Conservation (phyloP, 176 grass and related monocot species). For the Cymbopogon citratus region DNA sequence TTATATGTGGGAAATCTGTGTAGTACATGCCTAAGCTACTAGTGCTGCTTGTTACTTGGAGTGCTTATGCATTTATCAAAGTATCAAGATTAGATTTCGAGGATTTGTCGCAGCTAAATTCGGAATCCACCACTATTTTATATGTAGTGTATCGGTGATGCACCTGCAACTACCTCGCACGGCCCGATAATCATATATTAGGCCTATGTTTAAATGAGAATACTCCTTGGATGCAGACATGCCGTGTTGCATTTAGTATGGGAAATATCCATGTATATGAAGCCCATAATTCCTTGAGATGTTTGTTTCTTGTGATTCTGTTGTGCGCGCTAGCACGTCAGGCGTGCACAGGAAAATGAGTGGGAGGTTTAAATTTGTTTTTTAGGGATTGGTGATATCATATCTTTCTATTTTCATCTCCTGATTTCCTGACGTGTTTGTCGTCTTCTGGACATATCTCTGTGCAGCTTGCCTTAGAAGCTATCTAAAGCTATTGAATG, state of each 20-base stretch:
- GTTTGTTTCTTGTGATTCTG: not conserved
- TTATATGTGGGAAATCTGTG: not conserved
- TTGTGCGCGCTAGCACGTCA: not conserved
- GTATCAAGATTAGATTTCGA: not conserved
- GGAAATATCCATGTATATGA: not conserved
- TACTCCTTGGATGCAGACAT: not conserved
- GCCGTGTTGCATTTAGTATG: not conserved
- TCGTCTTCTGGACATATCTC: not conserved
- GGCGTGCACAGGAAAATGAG: not conserved
- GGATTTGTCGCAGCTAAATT: not conserved
- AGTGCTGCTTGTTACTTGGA: not conserved
- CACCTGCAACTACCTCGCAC: not conserved
- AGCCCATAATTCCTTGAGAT: not conserved
- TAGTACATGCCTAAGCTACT: not conserved
- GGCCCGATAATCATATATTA: not conserved
- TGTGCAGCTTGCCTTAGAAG: not conserved
- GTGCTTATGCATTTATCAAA: not conserved
- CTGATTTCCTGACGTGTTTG: slow-evolving; percentile 8
- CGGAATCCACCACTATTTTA: not conserved
- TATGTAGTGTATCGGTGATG: not conserved
- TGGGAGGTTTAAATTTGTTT: not conserved
- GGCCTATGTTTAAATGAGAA: not conserved
- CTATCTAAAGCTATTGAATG: not conserved
- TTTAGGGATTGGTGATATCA: not conserved
- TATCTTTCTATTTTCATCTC: not conserved